phyloP scores from a whole-genome alignment of 2,329 filamentous ascomycete species.

The Venturia aucupariae region DNA sequence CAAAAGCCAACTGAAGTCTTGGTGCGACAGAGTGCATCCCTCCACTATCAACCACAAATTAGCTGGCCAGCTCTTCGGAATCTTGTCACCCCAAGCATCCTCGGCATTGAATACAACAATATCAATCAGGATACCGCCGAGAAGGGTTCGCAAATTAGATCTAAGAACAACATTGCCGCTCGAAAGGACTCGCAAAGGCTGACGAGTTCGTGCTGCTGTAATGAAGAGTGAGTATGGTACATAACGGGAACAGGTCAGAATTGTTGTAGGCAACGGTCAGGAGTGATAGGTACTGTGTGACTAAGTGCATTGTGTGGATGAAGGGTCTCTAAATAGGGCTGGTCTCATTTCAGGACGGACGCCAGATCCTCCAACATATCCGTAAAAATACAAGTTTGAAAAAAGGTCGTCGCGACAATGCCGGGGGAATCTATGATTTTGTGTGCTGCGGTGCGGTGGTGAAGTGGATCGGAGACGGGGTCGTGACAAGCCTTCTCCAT shows the following conservation, averaged over 20 bases:
- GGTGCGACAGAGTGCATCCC: too few species aligned
- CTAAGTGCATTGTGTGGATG: neutral
- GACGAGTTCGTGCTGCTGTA: neutral
- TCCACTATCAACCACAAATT: too few species aligned
- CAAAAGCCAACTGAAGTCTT: too few species aligned
- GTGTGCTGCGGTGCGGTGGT: neutral
- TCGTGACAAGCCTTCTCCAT: neutral
- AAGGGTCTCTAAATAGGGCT: constrained; percentile 1
- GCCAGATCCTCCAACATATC: neutral
- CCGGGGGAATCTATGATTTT: constrained; percentile 3
- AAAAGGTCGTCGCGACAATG: neutral
- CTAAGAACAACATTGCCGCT: neutral
- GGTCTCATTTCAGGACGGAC: neutral
- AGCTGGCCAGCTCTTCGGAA: too few species aligned
- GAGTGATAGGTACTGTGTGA: neutral
- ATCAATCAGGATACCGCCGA: too few species aligned
- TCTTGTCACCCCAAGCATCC: too few species aligned
- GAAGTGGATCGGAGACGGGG: neutral
- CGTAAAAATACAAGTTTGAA: constrained; percentile 1
- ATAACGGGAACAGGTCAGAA: neutral
- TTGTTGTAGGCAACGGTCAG: neutral
- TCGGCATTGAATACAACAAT: too few species aligned
- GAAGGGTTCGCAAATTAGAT: neutral
- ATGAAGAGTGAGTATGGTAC: neutral
- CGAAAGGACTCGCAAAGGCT: neutral